phyloP scores from a whole-genome alignment of 1,284 basidiomycete genomes.

The Neotropicomus parvogracilis region DNA sequence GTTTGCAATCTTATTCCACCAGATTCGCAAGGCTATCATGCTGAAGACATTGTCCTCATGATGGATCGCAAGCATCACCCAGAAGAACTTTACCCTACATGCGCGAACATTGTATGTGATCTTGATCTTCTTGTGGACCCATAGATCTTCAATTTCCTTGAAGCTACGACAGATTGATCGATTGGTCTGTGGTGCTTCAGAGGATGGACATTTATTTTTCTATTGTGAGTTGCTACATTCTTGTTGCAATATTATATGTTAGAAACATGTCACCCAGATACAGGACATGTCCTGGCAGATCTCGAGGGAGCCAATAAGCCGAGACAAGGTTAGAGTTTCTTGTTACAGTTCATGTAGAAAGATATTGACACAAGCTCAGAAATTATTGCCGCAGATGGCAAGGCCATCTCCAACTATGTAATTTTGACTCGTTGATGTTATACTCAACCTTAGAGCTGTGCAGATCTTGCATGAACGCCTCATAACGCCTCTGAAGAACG shows the following conservation, averaged over 20 bases:
- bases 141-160: not conserved
- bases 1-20: not conserved
- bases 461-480: slow-evolving; percentile 5
- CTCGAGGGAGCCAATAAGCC: not conserved
- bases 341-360: no score
- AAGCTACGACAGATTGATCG: slow-evolving; percentile 18
- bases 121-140: not conserved
- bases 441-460: not conserved
- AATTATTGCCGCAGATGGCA: slow-evolving; percentile 2
- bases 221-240: slow-evolving; percentile 26
- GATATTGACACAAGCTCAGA: not conserved
- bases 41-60: not conserved
- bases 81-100: not conserved
- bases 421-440: not conserved
- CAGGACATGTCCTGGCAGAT: not conserved
- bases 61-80: not conserved
- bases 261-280: not conserved
- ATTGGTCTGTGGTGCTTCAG: slow-evolving; percentile 26
- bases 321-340: slow-evolving; percentile 16
- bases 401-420: slow-evolving; percentile 3
- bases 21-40: slow-evolving; percentile 20
- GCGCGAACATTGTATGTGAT: not conserved
- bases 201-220: slow-evolving; percentile 34
- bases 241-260: not conserved
- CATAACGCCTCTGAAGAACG: not conserved